A percentile compares a stretch with the other conserved stretches of the same genome.
Evolutionary conservation across 345 rosid genomes (phyloP).

Genomic region (Lepidium sativum): DNA sequence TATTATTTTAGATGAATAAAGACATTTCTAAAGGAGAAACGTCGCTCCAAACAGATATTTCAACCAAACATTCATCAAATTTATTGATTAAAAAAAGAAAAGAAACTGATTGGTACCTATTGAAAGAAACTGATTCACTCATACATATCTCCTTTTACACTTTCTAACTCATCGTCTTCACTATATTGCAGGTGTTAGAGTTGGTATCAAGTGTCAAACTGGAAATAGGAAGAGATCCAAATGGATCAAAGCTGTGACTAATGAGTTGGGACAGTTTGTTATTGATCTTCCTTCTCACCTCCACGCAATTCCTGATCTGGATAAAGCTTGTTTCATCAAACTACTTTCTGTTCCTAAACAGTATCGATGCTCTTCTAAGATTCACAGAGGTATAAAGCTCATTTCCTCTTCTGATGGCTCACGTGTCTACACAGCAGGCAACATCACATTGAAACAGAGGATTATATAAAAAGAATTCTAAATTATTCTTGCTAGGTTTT

Average conservation of each 20-base stretch:
- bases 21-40: conserved; percentile 1
- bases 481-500: background rate
- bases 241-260: conserved; percentile 26
- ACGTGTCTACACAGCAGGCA: conserved; percentile 24
- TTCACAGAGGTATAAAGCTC: conserved; percentile 15
- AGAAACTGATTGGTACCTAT: conserved; percentile 21
- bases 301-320: conserved; percentile 25
- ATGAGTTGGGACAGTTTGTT: conserved; percentile 20
- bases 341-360: conserved; percentile 19
- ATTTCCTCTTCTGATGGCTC: conserved; percentile 13
- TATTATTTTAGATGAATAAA: background rate
- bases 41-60: background rate
- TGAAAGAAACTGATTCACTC: background rate
- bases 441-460: conserved; percentile 11
- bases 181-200: conserved; percentile 6
- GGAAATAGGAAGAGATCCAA: background rate
- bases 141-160: no score
- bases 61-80: conserved; percentile 7
- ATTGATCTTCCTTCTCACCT: conserved; percentile 29
- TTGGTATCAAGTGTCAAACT: conserved; percentile 19
- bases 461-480: background rate
- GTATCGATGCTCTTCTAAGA: conserved; percentile 2
- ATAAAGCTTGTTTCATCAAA: conserved; percentile 23
- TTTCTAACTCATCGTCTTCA: background rate
- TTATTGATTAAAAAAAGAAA: background rate